Conservation (phyloP, 2,329 filamentous ascomycete genomes). For the Penicillium sp. region DNA sequence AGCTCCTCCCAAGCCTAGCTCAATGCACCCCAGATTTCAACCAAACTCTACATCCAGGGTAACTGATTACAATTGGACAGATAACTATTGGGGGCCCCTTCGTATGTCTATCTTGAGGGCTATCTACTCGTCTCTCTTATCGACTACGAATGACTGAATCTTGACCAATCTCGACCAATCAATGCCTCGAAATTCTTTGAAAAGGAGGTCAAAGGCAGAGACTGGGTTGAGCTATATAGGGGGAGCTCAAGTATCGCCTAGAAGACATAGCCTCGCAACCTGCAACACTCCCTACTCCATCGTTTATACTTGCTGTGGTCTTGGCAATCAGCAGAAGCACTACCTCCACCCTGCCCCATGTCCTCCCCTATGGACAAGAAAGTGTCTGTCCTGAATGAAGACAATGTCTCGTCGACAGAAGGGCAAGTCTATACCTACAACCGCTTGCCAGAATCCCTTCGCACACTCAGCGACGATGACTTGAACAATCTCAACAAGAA, state of each 20-base stretch:
- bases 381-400: conserved; percentile 5
- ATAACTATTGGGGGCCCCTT: conserved; percentile 8
- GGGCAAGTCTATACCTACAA: conserved; percentile 21
- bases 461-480: conserved; percentile 22
- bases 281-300: not conserved
- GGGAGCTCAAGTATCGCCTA: conserved; percentile 4
- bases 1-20: conserved; percentile 12
- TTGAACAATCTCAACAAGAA: conserved; percentile 21
- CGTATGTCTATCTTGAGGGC: conserved; percentile 5
- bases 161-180: conserved; percentile 9
- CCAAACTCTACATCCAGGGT: conserved; percentile 5
- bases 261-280: not conserved
- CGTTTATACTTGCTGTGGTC: not conserved
- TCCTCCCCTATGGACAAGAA: conserved; percentile 22
- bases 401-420: conserved; percentile 23
- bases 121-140: conserved; percentile 1
- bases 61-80: conserved; percentile 7
- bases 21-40: conserved; percentile 14
- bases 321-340: not conserved
- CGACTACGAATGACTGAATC: conserved; percentile 1
- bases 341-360: not conserved
- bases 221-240: conserved; percentile 9
- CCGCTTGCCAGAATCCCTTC: conserved; percentile 28
- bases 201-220: not conserved
- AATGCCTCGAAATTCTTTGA: conserved; percentile 12